Evolutionary conservation across 1,139 yeast genomes (phyloP).

Genomic region (Casaregolazyma lundiana): DNA sequence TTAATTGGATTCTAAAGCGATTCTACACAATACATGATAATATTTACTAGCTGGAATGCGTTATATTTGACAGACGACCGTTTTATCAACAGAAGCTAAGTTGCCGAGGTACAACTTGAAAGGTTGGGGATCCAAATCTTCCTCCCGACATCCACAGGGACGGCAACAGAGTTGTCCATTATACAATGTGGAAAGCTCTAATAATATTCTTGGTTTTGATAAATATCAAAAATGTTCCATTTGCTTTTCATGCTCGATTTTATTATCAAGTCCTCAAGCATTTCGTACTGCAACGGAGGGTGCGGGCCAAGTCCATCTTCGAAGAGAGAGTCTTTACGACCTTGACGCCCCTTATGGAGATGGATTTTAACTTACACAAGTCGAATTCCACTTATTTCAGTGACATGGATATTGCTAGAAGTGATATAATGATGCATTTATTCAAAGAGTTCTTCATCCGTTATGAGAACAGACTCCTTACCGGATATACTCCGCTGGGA

Average conservation of each 20-base stretch:
- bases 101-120: too few relatives aligned
- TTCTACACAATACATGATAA: neutral
- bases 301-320: constrained; percentile 33
- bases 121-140: too few relatives aligned
- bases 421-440: constrained; percentile 52
- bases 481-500: constrained; percentile 77
- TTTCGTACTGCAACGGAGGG: constrained; percentile 27
- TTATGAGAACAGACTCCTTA: constrained; percentile 37
- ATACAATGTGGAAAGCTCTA: constrained; percentile 16
- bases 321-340: constrained; percentile 44
- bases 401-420: constrained; percentile 80
- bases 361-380: constrained; percentile 84
- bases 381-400: constrained; percentile 78
- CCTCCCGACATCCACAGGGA: too few relatives aligned
- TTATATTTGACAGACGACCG: too few relatives aligned
- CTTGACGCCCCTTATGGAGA: constrained; percentile 71
- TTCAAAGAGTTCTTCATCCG: constrained; percentile 37
- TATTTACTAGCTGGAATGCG: neutral
- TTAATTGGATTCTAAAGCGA: neutral
- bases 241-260: constrained; percentile 62
- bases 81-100: neutral
- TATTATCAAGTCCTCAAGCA: constrained; percentile 44
- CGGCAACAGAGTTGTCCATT: too few relatives aligned
- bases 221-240: constrained; percentile 58
- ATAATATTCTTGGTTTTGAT: constrained; percentile 20